phyloP scores from a whole-genome alignment of 345 rosid species.

The Rhodamnia rubescens region DNA sequence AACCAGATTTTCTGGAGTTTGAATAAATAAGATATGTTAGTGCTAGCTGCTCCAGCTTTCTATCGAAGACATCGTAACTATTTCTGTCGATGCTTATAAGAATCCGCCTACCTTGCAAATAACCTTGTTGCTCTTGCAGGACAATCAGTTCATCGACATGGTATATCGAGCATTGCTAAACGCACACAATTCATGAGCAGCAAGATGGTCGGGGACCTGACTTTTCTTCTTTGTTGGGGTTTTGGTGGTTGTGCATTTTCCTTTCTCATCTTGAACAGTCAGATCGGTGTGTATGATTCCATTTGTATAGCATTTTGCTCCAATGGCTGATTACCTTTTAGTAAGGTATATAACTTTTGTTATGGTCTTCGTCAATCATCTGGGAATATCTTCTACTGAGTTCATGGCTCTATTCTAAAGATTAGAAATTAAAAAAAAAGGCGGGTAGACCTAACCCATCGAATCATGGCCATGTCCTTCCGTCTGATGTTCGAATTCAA shows the following conservation, averaged over 20 bases:
- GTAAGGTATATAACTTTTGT: neutral
- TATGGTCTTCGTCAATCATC: neutral
- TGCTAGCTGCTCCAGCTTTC: neutral
- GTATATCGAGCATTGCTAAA: constrained; percentile 55
- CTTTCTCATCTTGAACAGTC: neutral
- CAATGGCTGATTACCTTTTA: neutral
- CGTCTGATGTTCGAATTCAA: neutral
- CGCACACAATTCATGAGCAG: constrained; percentile 46
- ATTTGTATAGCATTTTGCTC: constrained; percentile 16
- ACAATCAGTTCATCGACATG: constrained; percentile 73
- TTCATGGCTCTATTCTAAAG: neutral
- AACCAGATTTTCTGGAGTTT: neutral
- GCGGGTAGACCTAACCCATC: neutral
- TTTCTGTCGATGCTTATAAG: neutral
- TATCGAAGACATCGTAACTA: neutral
- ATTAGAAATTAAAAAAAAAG: neutral
- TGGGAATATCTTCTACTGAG: neutral
- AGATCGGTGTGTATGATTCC: constrained; percentile 1
- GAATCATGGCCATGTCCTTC: neutral
- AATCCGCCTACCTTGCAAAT: neutral
- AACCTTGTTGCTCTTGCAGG: constrained; percentile 21
- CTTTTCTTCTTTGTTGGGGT: constrained; percentile 1
- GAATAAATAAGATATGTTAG: neutral
- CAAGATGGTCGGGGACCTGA: neutral
- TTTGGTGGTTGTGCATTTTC: constrained; percentile 7